Evolutionary conservation across 768 basidiomycete species (phyloP).

Genomic region (Tulasnella sp.): DNA sequence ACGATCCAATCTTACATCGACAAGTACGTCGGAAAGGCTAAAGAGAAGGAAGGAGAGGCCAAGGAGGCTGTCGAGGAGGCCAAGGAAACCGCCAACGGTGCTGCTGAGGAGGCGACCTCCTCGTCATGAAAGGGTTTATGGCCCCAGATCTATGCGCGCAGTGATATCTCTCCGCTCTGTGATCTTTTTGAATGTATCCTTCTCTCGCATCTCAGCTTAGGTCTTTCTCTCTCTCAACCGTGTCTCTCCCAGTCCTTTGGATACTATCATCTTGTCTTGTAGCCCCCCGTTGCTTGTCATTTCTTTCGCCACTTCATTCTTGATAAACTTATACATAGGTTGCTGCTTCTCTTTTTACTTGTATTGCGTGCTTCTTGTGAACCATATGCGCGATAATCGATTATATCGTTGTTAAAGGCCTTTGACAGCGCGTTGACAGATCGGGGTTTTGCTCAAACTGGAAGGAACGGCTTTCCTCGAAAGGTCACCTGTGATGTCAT

Average conservation of each 20-base stretch:
- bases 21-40: constrained; percentile 21
- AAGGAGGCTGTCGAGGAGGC: constrained; percentile 30
- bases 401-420: background rate
- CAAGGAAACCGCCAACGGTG: constrained; percentile 11
- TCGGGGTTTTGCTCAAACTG: background rate
- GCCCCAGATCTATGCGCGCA: background rate
- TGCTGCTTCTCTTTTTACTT: background rate
- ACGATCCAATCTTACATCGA: constrained; percentile 13
- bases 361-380: background rate
- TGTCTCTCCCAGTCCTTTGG: background rate
- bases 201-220: background rate
- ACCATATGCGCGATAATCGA: background rate
- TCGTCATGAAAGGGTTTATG: background rate
- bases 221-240: background rate
- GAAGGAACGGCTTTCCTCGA: background rate
- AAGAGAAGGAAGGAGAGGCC: constrained; percentile 30
- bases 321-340: background rate
- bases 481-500: background rate
- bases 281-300: background rate
- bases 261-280: background rate
- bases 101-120: background rate
- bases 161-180: background rate
- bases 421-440: background rate
- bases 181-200: background rate
- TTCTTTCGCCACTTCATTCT: background rate